These are phyloP conservation scores for Colletotrichum horii DNA, from an alignment of 2,329 filamentous ascomycete species.

Conservation along the genomic window DNA sequence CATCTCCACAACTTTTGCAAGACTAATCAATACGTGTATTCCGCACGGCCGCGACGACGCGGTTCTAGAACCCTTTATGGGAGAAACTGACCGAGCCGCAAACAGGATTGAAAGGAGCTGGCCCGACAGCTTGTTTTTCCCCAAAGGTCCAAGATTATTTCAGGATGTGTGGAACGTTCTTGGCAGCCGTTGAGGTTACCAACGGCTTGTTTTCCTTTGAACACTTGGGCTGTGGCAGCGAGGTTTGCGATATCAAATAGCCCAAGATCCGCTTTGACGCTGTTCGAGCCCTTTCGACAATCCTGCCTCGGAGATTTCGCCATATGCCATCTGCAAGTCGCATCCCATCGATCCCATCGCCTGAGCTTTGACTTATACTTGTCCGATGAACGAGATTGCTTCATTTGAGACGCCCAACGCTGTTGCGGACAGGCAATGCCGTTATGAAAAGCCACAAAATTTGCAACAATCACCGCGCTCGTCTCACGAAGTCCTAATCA, in stretches of 20 bases:
- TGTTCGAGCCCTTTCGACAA: neutral
- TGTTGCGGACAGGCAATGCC: neutral
- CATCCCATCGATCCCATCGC: neutral
- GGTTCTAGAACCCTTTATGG: neutral
- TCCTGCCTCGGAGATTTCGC: neutral
- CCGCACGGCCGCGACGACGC: neutral
- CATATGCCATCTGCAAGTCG: neutral
- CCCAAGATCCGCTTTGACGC: neutral
- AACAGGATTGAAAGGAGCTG: neutral
- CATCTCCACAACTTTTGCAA: neutral
- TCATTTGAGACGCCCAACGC: neutral
- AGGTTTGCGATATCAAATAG: neutral
- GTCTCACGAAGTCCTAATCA: neutral
- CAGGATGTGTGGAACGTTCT: neutral
- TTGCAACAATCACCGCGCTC: accelerated
- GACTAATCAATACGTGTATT: neutral
- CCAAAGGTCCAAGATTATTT: neutral
- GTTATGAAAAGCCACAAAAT: neutral
- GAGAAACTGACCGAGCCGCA: neutral
- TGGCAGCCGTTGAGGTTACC: neutral
- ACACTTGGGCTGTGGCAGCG: accelerated
- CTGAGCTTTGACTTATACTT: neutral
- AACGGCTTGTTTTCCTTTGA: neutral
- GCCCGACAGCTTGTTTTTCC: neutral
- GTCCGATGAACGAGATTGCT: neutral